phyloP scores from a whole-genome alignment of 2,329 filamentous ascomycete genomes.

The Diaporthe longicolla region DNA sequence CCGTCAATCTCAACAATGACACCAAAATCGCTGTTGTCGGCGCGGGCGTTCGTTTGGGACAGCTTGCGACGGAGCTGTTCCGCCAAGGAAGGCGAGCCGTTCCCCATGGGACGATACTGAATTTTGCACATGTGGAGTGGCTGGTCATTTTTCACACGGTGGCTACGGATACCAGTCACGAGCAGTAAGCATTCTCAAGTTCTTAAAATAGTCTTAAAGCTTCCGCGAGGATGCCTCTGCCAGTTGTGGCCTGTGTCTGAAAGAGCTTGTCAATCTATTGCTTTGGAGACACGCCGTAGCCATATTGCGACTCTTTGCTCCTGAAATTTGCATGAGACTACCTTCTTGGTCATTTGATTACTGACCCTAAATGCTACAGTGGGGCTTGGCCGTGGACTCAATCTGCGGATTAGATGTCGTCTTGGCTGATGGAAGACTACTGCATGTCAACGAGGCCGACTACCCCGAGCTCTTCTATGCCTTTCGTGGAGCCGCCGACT shows the following conservation, averaged over 20 bases:
- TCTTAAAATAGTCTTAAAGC: too few species aligned
- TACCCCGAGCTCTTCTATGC: conserved; percentile 33
- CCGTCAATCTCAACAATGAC: conserved; percentile 56
- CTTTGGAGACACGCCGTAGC: too few species aligned
- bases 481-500: conserved; percentile 34
- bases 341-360: too few species aligned
- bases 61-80: conserved; percentile 58
- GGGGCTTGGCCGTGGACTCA: conserved; percentile 32
- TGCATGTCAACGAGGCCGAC: conserved; percentile 13
- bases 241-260: too few species aligned
- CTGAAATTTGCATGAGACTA: too few species aligned
- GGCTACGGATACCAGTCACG: conserved; percentile 37
- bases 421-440: conserved; percentile 15
- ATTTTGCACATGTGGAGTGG: conserved; percentile 33
- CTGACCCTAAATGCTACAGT: background rate
- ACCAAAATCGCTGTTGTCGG: conserved; percentile 60
- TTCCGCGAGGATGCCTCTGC: too few species aligned
- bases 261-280: too few species aligned
- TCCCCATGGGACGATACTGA: conserved; percentile 59
- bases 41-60: conserved; percentile 65
- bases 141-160: conserved; percentile 32
- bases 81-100: conserved; percentile 57
- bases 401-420: conserved; percentile 28
- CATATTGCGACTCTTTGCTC: too few species aligned
- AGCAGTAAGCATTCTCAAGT: background rate